These are phyloP conservation scores for Saturnispora sanitii DNA, from an alignment of 805 yeast genomes.

Conservation along the genomic window DNA sequence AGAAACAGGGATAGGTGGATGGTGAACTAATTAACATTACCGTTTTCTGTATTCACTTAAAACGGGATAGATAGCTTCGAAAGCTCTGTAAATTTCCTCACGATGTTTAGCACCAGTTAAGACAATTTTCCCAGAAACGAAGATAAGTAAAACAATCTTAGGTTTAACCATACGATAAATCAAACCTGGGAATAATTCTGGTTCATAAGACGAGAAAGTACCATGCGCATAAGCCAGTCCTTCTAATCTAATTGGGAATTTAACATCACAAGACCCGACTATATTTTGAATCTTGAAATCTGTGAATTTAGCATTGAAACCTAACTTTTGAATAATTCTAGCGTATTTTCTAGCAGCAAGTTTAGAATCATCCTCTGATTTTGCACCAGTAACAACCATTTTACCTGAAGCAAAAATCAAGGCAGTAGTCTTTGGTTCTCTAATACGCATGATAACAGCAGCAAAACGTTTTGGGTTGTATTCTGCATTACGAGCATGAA, in stretches of 20 bases:
- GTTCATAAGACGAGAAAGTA: constrained; percentile 96
- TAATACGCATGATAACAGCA: constrained; percentile 97
- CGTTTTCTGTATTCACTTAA: constrained; percentile 89
- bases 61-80: constrained; percentile 97
- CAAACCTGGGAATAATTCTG: constrained; percentile 95
- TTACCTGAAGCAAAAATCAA: constrained; percentile 96
- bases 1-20: no score
- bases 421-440: constrained; percentile 98
- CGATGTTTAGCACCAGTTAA: constrained; percentile 98
- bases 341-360: constrained; percentile 96
- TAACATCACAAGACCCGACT: constrained; percentile 97
- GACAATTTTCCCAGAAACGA: constrained; percentile 95
- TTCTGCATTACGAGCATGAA: constrained; percentile 98
- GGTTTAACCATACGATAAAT: constrained; percentile 99
- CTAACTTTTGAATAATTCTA: constrained; percentile 93
- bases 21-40: no score
- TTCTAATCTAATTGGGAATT: constrained; percentile 93
- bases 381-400: constrained; percentile 99
- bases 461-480: constrained; percentile 98
- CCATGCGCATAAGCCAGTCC: constrained; percentile 98
- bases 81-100: constrained; percentile 96
- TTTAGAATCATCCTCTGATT: constrained; percentile 97
- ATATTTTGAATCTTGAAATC: constrained; percentile 97
- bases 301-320: constrained; percentile 95
- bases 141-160: constrained; percentile 87